Percentiles rank a stretch among this genome's conserved stretches.
Evolutionary conservation across 2,329 filamentous ascomycete species (phyloP).

Genomic region (Pleurostoma richardsiae): DNA sequence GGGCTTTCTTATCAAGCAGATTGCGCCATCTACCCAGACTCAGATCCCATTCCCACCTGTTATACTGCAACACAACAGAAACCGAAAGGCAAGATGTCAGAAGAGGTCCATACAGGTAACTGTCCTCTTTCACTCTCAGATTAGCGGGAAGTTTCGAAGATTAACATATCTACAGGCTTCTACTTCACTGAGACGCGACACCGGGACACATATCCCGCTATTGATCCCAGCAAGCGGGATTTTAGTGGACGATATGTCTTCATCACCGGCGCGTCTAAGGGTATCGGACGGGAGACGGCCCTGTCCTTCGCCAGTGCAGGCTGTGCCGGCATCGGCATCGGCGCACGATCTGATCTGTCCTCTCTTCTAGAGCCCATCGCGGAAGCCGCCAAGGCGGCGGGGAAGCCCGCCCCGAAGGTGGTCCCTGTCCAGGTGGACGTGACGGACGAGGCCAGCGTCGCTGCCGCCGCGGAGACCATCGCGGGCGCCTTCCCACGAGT

Average conservation of each 20-base stretch:
- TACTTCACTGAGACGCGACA: background rate
- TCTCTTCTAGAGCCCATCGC: background rate
- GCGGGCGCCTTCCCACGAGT: conserved; percentile 21
- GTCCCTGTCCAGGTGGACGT: conserved; percentile 4
- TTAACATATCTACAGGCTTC: background rate
- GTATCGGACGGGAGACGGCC: conserved; percentile 7
- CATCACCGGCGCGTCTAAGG: conserved; percentile 8
- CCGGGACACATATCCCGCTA: conserved; percentile 12
- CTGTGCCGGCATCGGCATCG: conserved; percentile 3
- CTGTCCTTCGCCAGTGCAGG: conserved; percentile 7
- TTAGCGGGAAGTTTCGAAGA: too few relatives aligned
- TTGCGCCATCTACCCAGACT: too few relatives aligned
- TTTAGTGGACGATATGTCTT: conserved; percentile 8
- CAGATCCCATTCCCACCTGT: too few relatives aligned
- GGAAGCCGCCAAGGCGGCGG: conserved; percentile 1
- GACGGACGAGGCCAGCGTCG: conserved; percentile 22
- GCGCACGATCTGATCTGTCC: background rate
- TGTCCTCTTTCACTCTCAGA: too few relatives aligned
- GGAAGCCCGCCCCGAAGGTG: conserved; percentile 2
- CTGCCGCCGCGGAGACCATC: conserved; percentile 23
- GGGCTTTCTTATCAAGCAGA: too few relatives aligned
- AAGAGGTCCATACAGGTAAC: too few relatives aligned
- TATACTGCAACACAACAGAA: too few relatives aligned
- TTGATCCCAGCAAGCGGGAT: conserved; percentile 4
- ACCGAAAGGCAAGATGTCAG: too few relatives aligned